phyloP scores from a whole-genome alignment of 345 rosid genomes.

The Eucalyptus pauciflora region DNA sequence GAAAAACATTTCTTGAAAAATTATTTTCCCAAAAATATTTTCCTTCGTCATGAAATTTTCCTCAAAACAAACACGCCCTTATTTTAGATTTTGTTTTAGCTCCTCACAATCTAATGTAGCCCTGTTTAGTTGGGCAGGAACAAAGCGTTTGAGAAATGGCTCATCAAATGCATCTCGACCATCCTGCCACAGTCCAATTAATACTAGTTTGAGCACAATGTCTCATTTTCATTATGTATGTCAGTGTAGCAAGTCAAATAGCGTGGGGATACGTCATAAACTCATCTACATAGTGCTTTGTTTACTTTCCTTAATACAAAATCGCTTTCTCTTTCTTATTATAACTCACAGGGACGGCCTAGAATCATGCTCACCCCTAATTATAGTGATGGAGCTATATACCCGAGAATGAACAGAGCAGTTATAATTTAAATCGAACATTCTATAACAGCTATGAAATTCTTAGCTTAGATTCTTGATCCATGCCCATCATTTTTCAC shows the following conservation, averaged over 20 bases:
- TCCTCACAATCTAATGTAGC: neutral
- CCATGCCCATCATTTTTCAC: neutral
- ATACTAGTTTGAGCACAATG: no score
- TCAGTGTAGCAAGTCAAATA: neutral
- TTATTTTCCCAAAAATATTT: no score
- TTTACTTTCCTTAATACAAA: neutral
- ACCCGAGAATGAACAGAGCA: rapidly evolving
- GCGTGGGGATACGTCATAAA: neutral
- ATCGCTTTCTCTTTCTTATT: neutral
- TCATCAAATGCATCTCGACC: no score
- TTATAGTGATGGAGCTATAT: neutral
- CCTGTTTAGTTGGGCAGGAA: neutral
- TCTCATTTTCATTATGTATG: no score
- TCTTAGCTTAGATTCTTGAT: neutral
- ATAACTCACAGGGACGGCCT: neutral
- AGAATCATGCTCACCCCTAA: no score
- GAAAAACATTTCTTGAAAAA: neutral
- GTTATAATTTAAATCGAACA: neutral
- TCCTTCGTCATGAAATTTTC: neutral
- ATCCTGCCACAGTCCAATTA: no score
- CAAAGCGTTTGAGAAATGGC: no score
- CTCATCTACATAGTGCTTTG: neutral
- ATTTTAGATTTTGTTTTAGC: neutral
- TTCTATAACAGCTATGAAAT: rapidly evolving
- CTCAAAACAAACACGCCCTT: no score